Base-by-base conservation (phyloP, 1,284 basidiomycete genomes). In the Sparassis latifolia region DNA sequence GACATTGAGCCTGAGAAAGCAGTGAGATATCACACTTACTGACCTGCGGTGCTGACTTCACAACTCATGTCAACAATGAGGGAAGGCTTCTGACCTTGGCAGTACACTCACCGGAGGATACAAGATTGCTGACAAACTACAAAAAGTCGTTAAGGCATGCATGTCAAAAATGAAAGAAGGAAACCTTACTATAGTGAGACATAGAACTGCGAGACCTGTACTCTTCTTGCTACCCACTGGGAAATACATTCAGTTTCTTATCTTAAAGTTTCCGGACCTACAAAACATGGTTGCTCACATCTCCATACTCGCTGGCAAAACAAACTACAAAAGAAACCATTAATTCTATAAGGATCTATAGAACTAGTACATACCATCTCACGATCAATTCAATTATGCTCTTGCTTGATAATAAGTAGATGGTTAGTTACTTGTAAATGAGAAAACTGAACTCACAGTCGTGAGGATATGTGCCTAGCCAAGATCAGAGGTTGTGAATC, bases 341-440 rank as follows among this genome's bases (percentile, higher is more conserved):
- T 28, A 42, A 42, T 42, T 9, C 9, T 10, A 42, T 42, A 29
- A 44, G 6, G 30, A 28, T 29, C 6, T 9, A 32, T 9, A 6
- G 20, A 30, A 33, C 28, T 29, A 45, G 4, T 33, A 31, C 43
- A 3, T n/a, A 48, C 50, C 50, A 39, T 41, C 47, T 43, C 4
- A 52, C 46, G 12, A 47, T 27, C 5, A 52, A 3, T 40, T 48
- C 50, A 7, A 42, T 48, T 2, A 45, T 33, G 35, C 42, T 37
- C 50, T 52, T 38, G 6, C 4, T 28, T 27, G 28, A 10, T 29
- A 20, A 30, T 7, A 10, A 44, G 4, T 29, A 42, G 42, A 9
- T n/a, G 31, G 42, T 20, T 20, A 20, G 31, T 30, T 12, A 7
- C 6, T 30, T 42, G 41, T 7, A 28, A 44, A 29, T 12, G 42